Evolutionary conservation across 768 basidiomycete genomes (phyloP).

Genomic region (Phlegmacium glaucopus): DNA sequence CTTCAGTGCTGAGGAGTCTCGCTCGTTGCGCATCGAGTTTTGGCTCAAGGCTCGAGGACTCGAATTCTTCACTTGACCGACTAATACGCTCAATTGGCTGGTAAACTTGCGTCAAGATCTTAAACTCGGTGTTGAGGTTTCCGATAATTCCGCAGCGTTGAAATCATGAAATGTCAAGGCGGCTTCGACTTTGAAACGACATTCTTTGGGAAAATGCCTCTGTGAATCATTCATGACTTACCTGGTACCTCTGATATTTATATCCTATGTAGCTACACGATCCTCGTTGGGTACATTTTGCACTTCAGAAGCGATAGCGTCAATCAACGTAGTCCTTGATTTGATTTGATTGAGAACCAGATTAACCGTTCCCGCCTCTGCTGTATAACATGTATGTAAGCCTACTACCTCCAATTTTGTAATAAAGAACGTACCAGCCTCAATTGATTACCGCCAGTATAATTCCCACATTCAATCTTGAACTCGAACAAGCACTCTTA

Average conservation of each 20-base stretch:
- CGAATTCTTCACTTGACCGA: slow-evolving; percentile 65
- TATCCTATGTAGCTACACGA: slow-evolving; percentile 67
- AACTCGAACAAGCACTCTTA: too few species aligned
- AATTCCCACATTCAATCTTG: neutral
- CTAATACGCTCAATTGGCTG: slow-evolving; percentile 49
- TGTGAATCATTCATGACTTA: slow-evolving; percentile 14
- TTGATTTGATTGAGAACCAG: slow-evolving; percentile 32
- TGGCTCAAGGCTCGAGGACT: slow-evolving; percentile 43
- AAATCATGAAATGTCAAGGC: slow-evolving; percentile 70
- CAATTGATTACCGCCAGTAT: neutral
- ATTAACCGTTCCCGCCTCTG: slow-evolving; percentile 29
- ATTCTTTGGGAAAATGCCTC: slow-evolving; percentile 37
- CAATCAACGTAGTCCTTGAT: slow-evolving; percentile 69
- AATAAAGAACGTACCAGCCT: neutral
- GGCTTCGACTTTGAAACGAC: slow-evolving; percentile 70
- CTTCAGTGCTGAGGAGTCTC: slow-evolving; percentile 32
- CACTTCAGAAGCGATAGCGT: slow-evolving; percentile 72
- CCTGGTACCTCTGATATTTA: slow-evolving; percentile 71
- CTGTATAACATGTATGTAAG: slow-evolving; percentile 31
- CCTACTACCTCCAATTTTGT: neutral
- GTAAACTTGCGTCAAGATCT: slow-evolving; percentile 53
- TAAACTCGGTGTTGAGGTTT: slow-evolving; percentile 53
- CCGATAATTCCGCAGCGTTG: slow-evolving; percentile 44
- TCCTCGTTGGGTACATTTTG: slow-evolving; percentile 69
- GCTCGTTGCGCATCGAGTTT: slow-evolving; percentile 43